Base-by-base conservation (phyloP, 2,329 filamentous ascomycete genomes). In the Penicillium rolfsii region DNA sequence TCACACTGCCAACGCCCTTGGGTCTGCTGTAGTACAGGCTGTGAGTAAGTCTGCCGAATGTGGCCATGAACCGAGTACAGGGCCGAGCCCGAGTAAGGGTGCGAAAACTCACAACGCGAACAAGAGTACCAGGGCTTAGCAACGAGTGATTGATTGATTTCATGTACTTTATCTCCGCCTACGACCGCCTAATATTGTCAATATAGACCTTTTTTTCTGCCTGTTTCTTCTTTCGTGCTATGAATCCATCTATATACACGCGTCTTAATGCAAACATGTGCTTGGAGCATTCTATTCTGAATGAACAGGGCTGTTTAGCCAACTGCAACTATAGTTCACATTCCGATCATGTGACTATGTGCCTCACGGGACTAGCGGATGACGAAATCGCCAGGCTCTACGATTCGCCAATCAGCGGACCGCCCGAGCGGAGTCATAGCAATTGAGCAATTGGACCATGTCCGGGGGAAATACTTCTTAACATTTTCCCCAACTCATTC, bases 21-120 rank as follows among this genome's bases (percentile, higher is more conserved):
- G 60, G 53, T 57, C 64, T 28, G 60, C 67, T 22, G 63, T 71
- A 28, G 60, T 62, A 35, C 59, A 68, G 30, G 64, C 64, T 22
- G 60, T 71, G 8, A 65, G 64, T 33, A 67, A 71, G 22, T 55
- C 60, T 35, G 62, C 58, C 7, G 62, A 66, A n/a, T 65, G 59
- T 55, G 67, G 65, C 26, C 61, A 64, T 50, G 68, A 66, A 41
- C 26, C 19, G 16, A 24, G 40, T 12, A 45, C 35, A 6, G 8
- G 33, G 22, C 43, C 63, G 28, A 59, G 53, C 24, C 50, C 61
- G 26, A 60, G 58, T 19, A 62, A 59, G 35, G 53, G 52, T 14
- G 59, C 59, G 41, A 61, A 61, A 49, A 52, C 35, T 49, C 57
- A 50, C 16, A 11, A 22, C 36, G 22, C 33, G 22, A 43, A 38